Percentiles rank a stretch among this genome's conserved stretches.
Evolutionary conservation across 2,329 filamentous ascomycete genomes (phyloP).

Genomic region (Plectosphaerella cucumerina): DNA sequence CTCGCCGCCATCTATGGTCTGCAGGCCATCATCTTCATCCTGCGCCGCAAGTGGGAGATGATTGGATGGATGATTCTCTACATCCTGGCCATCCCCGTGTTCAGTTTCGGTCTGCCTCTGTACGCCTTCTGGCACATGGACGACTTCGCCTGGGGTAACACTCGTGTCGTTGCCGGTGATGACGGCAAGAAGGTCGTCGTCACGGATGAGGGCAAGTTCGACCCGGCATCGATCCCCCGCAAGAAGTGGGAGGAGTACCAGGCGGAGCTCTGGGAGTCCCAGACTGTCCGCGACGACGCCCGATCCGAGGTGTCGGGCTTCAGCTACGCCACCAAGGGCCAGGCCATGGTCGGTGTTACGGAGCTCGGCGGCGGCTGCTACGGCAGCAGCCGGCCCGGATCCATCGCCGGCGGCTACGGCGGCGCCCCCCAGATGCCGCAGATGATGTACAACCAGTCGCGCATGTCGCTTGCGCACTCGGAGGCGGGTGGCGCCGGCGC

Average conservation of each 20-base stretch:
- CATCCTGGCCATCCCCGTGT: constrained; percentile 84
- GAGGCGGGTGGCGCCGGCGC: constrained; percentile 52
- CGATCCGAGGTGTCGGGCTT: constrained; percentile 88
- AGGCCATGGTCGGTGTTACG: constrained; percentile 43
- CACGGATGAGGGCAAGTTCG: constrained; percentile 96
- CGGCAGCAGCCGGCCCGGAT: constrained; percentile 54
- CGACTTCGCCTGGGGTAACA: constrained; percentile 99
- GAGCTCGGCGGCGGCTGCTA: constrained; percentile 56
- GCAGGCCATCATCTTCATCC: constrained; percentile 93
- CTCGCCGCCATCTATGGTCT: constrained; percentile 95
- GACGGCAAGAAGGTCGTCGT: constrained; percentile 89
- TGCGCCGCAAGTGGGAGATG: constrained; percentile 98
- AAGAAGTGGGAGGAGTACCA: constrained; percentile 99
- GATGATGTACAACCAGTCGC: constrained; percentile 54
- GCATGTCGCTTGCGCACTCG: constrained; percentile 76
- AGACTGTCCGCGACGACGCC: constrained; percentile 76
- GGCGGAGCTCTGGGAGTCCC: constrained; percentile 93
- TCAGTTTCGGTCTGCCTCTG: constrained; percentile 82
- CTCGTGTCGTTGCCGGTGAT: constrained; percentile 92
- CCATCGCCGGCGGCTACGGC: constrained; percentile 31
- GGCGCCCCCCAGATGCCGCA: constrained; percentile 47
- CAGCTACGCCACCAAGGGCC: constrained; percentile 86
- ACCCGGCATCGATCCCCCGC: constrained; percentile 84
- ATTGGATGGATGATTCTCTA: constrained; percentile 99
- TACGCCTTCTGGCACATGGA: constrained; percentile 99